Percentiles rank a stretch among this genome's conserved stretches.
These are phyloP conservation scores for Trichoderma sp. DNA, from an alignment of 2,329 filamentous ascomycete species.

Conservation along the genomic window DNA sequence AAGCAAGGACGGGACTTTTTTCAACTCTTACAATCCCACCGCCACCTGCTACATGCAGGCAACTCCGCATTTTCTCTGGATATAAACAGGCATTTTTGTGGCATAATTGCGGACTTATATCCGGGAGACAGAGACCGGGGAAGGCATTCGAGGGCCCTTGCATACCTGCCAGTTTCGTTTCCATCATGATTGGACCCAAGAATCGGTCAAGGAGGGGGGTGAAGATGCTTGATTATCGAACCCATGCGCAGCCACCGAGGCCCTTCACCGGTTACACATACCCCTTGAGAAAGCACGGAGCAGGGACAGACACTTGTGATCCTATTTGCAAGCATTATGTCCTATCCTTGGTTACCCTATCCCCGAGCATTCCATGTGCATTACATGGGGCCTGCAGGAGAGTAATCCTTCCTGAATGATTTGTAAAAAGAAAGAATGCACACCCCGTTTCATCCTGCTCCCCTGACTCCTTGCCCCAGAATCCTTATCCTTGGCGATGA, in stretches of 20 bases:
- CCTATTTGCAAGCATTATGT: not conserved
- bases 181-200: not conserved
- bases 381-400: not conserved
- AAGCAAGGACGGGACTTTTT: not conserved
- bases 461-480: not conserved
- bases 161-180: not conserved
- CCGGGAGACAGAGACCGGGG: not conserved
- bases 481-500: not conserved
- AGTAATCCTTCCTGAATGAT: not conserved
- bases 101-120: not conserved
- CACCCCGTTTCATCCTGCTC: not conserved
- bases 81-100: not conserved
- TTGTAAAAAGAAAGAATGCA: not conserved
- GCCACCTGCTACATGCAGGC: not conserved
- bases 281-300: not conserved
- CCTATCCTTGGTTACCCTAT: not conserved
- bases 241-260: not conserved
- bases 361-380: not conserved
- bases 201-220: not conserved
- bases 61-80: not conserved
- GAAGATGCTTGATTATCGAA: not conserved
- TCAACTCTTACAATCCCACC: not conserved
- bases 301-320: not conserved
- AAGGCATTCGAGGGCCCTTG: not conserved
- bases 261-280: not conserved